Conservation (phyloP, 768 basidiomycete genomes). For the Suillus ampliporus region DNA sequence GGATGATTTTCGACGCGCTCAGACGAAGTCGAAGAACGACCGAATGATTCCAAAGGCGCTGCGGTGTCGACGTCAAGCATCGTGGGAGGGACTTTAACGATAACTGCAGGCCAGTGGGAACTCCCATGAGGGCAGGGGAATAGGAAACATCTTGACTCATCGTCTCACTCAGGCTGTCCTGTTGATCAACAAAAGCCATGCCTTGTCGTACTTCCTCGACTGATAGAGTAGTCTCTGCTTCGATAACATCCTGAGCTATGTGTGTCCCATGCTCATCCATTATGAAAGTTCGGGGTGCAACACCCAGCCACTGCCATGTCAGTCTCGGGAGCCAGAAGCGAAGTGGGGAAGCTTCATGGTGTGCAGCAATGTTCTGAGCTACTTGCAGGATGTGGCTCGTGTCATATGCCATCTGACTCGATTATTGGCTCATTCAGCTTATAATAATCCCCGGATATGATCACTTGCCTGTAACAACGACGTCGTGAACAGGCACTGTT, state of each 20-base stretch:
- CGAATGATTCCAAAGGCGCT: slow-evolving; percentile 32
- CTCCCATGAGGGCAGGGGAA: background rate
- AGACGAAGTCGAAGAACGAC: slow-evolving; percentile 37
- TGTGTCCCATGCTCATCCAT: slow-evolving; percentile 30
- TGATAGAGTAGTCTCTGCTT: slow-evolving; percentile 32
- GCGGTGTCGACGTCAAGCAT: slow-evolving; percentile 12
- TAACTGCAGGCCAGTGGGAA: background rate
- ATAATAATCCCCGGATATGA: background rate
- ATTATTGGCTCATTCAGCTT: background rate
- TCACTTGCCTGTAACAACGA: slow-evolving; percentile 49
- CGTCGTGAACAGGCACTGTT: slow-evolving; percentile 47
- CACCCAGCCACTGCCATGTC: slow-evolving; percentile 49
- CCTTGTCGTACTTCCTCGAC: slow-evolving; percentile 39
- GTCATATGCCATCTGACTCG: slow-evolving; percentile 49
- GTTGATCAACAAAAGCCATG: slow-evolving; percentile 22
- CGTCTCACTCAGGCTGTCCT: background rate
- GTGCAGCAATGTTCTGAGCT: slow-evolving; percentile 33
- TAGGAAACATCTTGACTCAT: background rate
- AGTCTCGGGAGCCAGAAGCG: slow-evolving; percentile 49
- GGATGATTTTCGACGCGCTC: slow-evolving; percentile 36
- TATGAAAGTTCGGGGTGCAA: slow-evolving; percentile 39
- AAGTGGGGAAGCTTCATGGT: slow-evolving; percentile 37
- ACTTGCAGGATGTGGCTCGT: slow-evolving; percentile 42
- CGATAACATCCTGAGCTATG: slow-evolving; percentile 12
- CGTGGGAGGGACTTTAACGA: slow-evolving; percentile 8